Percentiles rank a stretch among this genome's conserved stretches.
Conservation (phyloP, 2,329 filamentous ascomycete genomes). For the Epichloe aotearoae region DNA sequence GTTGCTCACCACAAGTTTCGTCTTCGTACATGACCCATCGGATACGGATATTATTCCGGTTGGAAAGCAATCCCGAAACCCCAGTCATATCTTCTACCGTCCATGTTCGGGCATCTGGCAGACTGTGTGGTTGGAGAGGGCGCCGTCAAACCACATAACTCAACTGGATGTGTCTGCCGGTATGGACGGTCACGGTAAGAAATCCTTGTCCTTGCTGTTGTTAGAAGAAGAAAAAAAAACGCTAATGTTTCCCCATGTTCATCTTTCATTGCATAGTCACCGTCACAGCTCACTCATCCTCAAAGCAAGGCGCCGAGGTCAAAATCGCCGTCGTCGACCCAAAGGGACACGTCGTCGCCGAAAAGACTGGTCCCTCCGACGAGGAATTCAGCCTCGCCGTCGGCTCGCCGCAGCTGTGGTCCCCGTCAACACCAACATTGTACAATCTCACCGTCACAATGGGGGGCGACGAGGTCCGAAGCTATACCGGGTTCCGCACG, state of each 20-base stretch:
- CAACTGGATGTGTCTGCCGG: constrained; percentile 45
- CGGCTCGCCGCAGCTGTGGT: constrained; percentile 46
- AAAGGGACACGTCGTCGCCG: constrained; percentile 28
- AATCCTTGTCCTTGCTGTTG: neutral
- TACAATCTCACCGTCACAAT: constrained; percentile 49
- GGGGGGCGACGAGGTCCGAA: constrained; percentile 39
- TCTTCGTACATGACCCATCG: constrained; percentile 56
- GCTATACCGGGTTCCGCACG: constrained; percentile 58
- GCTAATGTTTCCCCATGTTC: neutral
- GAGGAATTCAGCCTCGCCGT: constrained; percentile 41
- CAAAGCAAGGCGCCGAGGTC: constrained; percentile 20
- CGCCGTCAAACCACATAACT: constrained; percentile 41
- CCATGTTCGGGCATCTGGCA: constrained; percentile 67
- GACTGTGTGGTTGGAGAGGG: constrained; percentile 56
- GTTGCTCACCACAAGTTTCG: constrained; percentile 27
- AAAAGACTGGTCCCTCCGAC: constrained; percentile 31
- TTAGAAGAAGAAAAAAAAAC: too few species aligned
- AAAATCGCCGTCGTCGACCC: constrained; percentile 22
- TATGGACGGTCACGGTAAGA: constrained; percentile 37
- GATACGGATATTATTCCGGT: constrained; percentile 48
- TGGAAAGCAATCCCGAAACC: constrained; percentile 48
- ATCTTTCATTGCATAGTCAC: constrained; percentile 27
- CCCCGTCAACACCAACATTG: constrained; percentile 45
- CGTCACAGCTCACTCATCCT: constrained; percentile 38
- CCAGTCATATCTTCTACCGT: constrained; percentile 55